phyloP scores from a whole-genome alignment of 2,329 filamentous ascomycete genomes.

The Myriangium duriaei region DNA sequence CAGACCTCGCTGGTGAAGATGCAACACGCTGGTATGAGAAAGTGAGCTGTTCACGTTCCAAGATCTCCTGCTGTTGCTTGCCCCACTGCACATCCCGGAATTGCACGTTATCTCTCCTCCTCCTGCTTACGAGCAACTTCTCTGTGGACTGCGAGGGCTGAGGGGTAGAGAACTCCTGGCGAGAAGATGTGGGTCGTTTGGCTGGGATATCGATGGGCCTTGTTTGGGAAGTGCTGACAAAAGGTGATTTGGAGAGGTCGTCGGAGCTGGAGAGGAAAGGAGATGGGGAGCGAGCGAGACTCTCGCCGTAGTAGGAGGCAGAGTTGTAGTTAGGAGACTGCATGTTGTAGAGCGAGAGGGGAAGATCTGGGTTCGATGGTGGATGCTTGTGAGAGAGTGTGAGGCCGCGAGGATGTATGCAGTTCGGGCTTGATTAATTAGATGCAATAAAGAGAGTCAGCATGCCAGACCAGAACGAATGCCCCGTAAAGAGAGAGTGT shows the following conservation, averaged over 20 bases:
- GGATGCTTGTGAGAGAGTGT: not conserved
- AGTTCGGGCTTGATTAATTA: not conserved
- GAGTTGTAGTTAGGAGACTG: constrained; percentile 3
- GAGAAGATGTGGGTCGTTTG: constrained; percentile 6
- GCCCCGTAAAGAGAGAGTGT: not conserved
- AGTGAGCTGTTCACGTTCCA: constrained; percentile 6
- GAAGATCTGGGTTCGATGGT: not conserved
- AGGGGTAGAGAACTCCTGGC: constrained; percentile 4
- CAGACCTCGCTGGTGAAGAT: constrained; percentile 10
- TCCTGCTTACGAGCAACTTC: constrained; percentile 5
- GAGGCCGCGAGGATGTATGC: not conserved
- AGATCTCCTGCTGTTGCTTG: constrained; percentile 6
- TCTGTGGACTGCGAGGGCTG: constrained; percentile 5
- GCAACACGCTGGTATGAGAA: constrained; percentile 8
- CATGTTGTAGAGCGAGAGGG: not conserved
- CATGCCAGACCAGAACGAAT: not conserved
- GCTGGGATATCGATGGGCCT: constrained; percentile 6
- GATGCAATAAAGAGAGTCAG: not conserved
- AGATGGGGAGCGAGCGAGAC: not conserved
- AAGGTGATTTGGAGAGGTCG: not conserved
- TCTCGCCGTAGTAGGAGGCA: not conserved
- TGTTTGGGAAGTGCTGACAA: not conserved
- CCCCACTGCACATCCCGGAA: constrained; percentile 8
- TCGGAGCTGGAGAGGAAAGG: constrained; percentile 1
- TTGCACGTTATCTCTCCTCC: constrained; percentile 7